phyloP scores from a whole-genome alignment of 2,329 filamentous ascomycete genomes.

The Fusarium illudens region DNA sequence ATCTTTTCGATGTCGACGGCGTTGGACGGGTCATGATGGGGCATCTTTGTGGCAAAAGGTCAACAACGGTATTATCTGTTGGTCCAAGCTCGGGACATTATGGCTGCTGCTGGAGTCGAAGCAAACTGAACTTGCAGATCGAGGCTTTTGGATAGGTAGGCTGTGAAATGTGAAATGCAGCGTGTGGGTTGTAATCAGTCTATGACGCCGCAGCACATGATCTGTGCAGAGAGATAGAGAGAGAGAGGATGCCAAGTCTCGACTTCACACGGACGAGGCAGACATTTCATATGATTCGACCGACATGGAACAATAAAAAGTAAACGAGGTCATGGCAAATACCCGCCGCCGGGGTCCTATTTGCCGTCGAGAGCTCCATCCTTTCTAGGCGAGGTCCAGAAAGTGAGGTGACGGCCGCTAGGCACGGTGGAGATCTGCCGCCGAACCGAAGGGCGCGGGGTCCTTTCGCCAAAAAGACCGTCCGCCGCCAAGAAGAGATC shows the following conservation, averaged over 20 bases:
- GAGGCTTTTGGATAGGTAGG: too few relatives aligned
- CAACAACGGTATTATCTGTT: slow-evolving; percentile 18
- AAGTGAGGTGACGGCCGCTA: slow-evolving; percentile 12
- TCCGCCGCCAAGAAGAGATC: slow-evolving; percentile 9
- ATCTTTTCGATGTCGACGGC: slow-evolving; percentile 44
- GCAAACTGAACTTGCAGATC: not conserved
- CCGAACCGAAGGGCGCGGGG: slow-evolving; percentile 33
- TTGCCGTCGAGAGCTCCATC: slow-evolving; percentile 12
- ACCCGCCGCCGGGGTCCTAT: slow-evolving; percentile 15
- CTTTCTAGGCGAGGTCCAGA: slow-evolving; percentile 15
- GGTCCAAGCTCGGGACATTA: slow-evolving; percentile 25
- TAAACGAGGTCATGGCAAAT: slow-evolving; percentile 26
- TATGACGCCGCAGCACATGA: slow-evolving; percentile 22
- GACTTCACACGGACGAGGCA: not conserved
- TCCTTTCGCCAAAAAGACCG: too few relatives aligned
- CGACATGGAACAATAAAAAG: not conserved
- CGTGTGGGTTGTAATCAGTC: not conserved
- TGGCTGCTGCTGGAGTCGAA: not conserved
- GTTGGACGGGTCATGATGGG: slow-evolving; percentile 15
- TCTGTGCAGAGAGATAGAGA: not conserved
- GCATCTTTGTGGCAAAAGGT: slow-evolving; percentile 19
- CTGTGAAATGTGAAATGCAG: slow-evolving; percentile 7
- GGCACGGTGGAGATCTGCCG: slow-evolving; percentile 9
- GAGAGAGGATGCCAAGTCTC: not conserved
- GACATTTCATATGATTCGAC: not conserved